phyloP scores from a whole-genome alignment of 2,329 filamentous ascomycete species.

The Didymellaceae sp. region DNA sequence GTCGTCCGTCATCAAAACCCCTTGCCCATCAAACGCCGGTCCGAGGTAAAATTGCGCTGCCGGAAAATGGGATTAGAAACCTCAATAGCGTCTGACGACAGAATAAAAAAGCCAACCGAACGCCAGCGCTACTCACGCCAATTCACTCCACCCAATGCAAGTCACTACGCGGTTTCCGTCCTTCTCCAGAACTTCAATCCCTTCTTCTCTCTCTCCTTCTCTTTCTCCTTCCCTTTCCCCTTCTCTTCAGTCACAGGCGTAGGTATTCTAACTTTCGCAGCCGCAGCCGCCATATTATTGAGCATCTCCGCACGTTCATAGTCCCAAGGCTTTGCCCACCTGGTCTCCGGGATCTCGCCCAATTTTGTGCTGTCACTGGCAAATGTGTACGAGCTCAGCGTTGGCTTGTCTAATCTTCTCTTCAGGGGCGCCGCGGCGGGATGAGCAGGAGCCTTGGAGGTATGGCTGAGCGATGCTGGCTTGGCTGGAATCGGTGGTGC shows the following conservation, averaged over 20 bases:
- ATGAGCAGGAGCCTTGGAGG: neutral
- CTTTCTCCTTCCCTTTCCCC: conserved; percentile 20
- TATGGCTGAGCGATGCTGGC: conserved; percentile 7
- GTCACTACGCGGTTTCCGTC: conserved; percentile 11
- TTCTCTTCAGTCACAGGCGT: neutral
- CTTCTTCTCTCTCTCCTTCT: conserved; percentile 27
- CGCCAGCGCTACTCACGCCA: neutral
- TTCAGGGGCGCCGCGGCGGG: conserved; percentile 18
- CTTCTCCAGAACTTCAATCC: conserved; percentile 32
- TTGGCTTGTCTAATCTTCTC: conserved; percentile 44
- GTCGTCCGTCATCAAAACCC: conserved; percentile 12
- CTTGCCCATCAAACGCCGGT: neutral
- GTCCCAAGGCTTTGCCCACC: conserved; percentile 53
- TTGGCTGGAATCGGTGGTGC: conserved; percentile 13
- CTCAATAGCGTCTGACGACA: neutral
- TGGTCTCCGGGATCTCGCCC: conserved; percentile 56
- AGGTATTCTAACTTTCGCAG: conserved; percentile 5
- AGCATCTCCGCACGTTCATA: conserved; percentile 50
- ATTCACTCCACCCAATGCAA: neutral
- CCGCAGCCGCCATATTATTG: conserved; percentile 48
- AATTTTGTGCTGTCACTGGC: conserved; percentile 56
- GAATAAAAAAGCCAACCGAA: neutral
- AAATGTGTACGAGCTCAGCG: conserved; percentile 52
- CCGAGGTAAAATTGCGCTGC: neutral
- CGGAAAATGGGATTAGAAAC: neutral